Evolutionary conservation across 2,329 filamentous ascomycete genomes (phyloP).

Genomic region (Aspergillaceae sp.): DNA sequence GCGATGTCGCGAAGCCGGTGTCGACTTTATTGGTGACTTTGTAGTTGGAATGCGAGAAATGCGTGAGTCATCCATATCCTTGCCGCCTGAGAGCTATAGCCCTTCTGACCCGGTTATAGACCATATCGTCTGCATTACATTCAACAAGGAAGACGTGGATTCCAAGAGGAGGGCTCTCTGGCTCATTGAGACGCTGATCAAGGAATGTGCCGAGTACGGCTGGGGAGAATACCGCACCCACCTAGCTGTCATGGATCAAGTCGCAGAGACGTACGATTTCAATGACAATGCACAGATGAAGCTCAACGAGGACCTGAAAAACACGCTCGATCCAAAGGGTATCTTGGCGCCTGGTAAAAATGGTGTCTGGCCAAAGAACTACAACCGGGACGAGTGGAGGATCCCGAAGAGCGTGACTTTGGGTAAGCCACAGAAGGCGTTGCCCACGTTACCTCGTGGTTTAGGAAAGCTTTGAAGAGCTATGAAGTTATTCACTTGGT

Average conservation of each 20-base stretch:
- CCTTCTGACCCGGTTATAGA: slow-evolving; percentile 13
- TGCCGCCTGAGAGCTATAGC: neutral
- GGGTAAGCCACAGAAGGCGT: too few relatives aligned
- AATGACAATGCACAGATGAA: slow-evolving; percentile 6
- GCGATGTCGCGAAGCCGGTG: slow-evolving; percentile 35
- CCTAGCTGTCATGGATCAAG: slow-evolving; percentile 40
- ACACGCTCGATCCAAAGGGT: slow-evolving; percentile 9
- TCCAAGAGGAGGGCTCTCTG: slow-evolving; percentile 29
- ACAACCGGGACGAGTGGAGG: neutral
- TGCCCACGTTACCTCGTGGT: too few relatives aligned
- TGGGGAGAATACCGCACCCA: slow-evolving; percentile 43
- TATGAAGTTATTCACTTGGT: too few relatives aligned
- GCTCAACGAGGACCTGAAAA: slow-evolving; percentile 10
- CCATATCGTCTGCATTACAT: slow-evolving; percentile 48
- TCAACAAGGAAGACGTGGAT: slow-evolving; percentile 38
- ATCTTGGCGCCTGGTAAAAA: slow-evolving; percentile 11
- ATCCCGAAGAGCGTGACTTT: too few relatives aligned
- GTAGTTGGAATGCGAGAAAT: slow-evolving; percentile 47
- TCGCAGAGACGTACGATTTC: slow-evolving; percentile 23
- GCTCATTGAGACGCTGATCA: slow-evolving; percentile 33
- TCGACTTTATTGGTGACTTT: slow-evolving; percentile 47
- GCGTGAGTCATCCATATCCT: slow-evolving; percentile 16
- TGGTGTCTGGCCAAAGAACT: slow-evolving; percentile 9
- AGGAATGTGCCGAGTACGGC: slow-evolving; percentile 32
- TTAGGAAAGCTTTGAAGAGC: too few relatives aligned